phyloP scores from a whole-genome alignment of 2,329 filamentous ascomycete genomes.

The Pseudogymnoascus sp. region DNA sequence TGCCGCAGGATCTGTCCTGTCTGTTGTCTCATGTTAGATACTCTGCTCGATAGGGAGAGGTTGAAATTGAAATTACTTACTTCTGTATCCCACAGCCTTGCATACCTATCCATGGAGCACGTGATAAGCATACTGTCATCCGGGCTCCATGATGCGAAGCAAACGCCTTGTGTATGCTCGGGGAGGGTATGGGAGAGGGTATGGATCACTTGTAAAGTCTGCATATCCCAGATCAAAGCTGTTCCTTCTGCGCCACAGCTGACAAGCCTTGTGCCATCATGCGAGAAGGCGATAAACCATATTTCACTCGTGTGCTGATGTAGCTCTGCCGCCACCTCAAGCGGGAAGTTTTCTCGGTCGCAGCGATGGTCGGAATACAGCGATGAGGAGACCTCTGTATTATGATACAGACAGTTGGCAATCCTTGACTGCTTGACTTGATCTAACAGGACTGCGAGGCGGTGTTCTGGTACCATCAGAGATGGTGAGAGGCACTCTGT shows the following conservation, averaged over 20 bases:
- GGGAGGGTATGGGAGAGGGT: conserved; percentile 37
- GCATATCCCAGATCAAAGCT: conserved; percentile 76
- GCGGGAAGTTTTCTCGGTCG: conserved; percentile 71
- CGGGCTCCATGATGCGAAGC: conserved; percentile 83
- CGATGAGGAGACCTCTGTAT: conserved; percentile 68
- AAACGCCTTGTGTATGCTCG: conserved; percentile 64
- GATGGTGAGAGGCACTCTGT: conserved; percentile 85
- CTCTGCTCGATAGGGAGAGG: not conserved
- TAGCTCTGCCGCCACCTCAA: conserved; percentile 62
- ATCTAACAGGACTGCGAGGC: conserved; percentile 71
- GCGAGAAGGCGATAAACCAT: conserved; percentile 86
- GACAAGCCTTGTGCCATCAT: conserved; percentile 75
- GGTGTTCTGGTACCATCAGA: conserved; percentile 92
- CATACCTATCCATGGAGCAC: conserved; percentile 68
- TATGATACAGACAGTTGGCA: conserved; percentile 80
- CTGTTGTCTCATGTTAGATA: conserved; percentile 32
- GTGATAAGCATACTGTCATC: conserved; percentile 81
- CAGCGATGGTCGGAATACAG: conserved; percentile 86
- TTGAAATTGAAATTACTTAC: conserved; percentile 38
- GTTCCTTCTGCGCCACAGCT: conserved; percentile 70
- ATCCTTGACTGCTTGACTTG: conserved; percentile 82
- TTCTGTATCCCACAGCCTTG: conserved; percentile 66
- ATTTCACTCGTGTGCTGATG: conserved; percentile 72
- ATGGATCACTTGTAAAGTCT: conserved; percentile 57
- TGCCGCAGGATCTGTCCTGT: conserved; percentile 56